phyloP scores from a whole-genome alignment of 176 grass and related monocot genomes.

The Rhynchospora tenuis region DNA sequence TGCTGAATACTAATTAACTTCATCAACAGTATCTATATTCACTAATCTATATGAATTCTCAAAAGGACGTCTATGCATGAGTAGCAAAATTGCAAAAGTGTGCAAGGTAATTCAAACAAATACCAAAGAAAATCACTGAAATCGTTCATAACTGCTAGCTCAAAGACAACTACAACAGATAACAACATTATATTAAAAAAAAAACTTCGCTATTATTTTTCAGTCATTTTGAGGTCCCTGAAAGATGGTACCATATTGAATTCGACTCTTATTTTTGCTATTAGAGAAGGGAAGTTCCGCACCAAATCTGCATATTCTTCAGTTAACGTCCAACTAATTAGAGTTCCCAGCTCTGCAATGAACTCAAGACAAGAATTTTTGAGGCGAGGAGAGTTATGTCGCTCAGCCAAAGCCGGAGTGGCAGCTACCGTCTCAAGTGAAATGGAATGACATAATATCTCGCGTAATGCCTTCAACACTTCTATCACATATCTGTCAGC shows the following conservation, averaged over 20 bases:
- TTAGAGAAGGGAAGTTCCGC: neutral
- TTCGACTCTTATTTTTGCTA: neutral
- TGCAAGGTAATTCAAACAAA: no score
- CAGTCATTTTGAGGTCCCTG: neutral
- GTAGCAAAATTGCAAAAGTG: no score
- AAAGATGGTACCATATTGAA: neutral
- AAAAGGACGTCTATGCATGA: no score
- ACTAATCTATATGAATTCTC: no score
- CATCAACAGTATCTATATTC: no score
- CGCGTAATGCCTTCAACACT: neutral
- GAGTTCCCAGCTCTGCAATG: neutral
- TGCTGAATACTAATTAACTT: no score
- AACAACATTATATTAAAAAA: no score
- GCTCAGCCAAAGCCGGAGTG: neutral
- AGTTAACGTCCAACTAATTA: neutral
- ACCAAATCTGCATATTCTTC: neutral
- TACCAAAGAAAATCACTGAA: no score
- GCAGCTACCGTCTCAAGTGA: neutral
- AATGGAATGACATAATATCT: neutral
- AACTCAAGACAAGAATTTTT: neutral
- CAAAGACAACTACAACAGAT: no score
- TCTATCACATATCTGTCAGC: slow-evolving; percentile 4
- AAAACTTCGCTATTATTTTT: no score
- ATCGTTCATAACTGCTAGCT: no score
- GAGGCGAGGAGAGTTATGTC: neutral